Base-by-base conservation (phyloP, 2,329 filamentous ascomycete genomes). In the Fusarium caatingaense region DNA sequence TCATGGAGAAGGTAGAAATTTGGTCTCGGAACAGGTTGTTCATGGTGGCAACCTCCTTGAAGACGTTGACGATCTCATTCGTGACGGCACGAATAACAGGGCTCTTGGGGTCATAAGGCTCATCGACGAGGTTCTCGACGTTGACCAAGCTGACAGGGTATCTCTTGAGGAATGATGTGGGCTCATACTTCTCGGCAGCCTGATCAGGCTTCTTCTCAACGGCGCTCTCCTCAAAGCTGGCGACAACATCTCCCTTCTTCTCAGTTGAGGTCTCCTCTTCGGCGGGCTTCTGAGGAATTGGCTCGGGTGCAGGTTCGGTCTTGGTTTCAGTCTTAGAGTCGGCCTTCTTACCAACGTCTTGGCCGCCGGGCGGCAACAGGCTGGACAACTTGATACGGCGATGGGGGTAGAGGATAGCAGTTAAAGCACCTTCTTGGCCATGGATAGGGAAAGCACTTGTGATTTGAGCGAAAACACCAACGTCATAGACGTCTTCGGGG, bases 31-130 rank as follows among this genome's bases (percentile, higher is more conserved):
- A 99, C 21, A 99, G 86, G 64, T 92, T 93, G 82, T 98, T 99
- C 81, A 98, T 89, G 46, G 90, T 92, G 12, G 95, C 95, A 56
- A 99, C 93, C 79, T 98, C 94, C 82, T 98, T 98, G 85, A 98
- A 98, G 1, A 97, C 96, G 78, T 98, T 98, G 78, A 99, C 94
- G 66, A 99, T 98, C 82, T 99, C 97, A 76, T 95, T 97, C 51
- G 95, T 96, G 47, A 99, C 90, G 15, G 96, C 96, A 58, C 93
- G 91, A 64, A 98, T 94, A 34, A 96, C 90, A 20, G 91, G 91
- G 76, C 92, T 96, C 81, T 95, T 97, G 77, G 93, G 91, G 79
- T 98, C 96, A 78, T 93, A 93, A 1, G 94, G 91, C 76, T 97
- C 92, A 76, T 99, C 96, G 1, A 86, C 85, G 56, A 99, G 85